A percentile compares a stretch with the other conserved stretches of the same genome.
These are phyloP conservation scores for Hemileccinum rubropunctum DNA, from an alignment of 768 basidiomycete species.

Conservation along the genomic window DNA sequence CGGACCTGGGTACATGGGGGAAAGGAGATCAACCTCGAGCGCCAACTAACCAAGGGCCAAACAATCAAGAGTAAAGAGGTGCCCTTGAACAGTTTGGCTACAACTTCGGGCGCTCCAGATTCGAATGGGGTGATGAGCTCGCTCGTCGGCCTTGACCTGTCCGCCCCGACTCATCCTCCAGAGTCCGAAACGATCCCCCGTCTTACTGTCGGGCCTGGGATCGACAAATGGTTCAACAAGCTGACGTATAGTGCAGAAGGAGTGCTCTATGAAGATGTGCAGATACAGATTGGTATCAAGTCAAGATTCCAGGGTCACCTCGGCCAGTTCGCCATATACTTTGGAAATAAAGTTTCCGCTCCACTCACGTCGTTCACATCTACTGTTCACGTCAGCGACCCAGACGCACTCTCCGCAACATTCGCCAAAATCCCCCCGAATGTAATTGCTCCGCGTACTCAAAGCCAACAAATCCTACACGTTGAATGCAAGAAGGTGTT, in stretches of 20 bases:
- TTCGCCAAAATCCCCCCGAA: conserved; percentile 91
- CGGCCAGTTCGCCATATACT: conserved; percentile 90
- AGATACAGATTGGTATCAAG: conserved; percentile 95
- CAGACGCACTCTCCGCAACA: conserved; percentile 73
- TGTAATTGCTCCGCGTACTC: conserved; percentile 75
- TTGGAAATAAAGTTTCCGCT: conserved; percentile 91
- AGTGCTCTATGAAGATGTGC: conserved; percentile 91
- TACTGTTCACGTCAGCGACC: conserved; percentile 67
- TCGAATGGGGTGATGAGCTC: conserved; percentile 65
- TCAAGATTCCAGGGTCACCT: conserved; percentile 94
- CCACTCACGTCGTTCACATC: conserved; percentile 92
- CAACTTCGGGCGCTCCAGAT: conserved; percentile 35
- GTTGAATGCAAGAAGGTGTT: conserved; percentile 94
- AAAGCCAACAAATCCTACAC: conserved; percentile 90
- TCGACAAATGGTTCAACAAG: conserved; percentile 89
- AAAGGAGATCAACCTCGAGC: conserved; percentile 86
- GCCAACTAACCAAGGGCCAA: conserved; percentile 59
- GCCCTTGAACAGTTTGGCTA: conserved; percentile 35
- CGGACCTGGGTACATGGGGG: conserved; percentile 94
- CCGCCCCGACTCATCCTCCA: conserved; percentile 28
- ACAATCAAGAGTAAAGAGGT: conserved; percentile 33
- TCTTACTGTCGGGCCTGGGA: conserved; percentile 61
- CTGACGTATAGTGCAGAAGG: conserved; percentile 80
- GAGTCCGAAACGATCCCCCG: conserved; percentile 40
- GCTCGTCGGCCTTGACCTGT: conserved; percentile 79